These are phyloP conservation scores for Beauveria australis DNA, from an alignment of 2,329 filamentous ascomycete species.

Conservation along the genomic window DNA sequence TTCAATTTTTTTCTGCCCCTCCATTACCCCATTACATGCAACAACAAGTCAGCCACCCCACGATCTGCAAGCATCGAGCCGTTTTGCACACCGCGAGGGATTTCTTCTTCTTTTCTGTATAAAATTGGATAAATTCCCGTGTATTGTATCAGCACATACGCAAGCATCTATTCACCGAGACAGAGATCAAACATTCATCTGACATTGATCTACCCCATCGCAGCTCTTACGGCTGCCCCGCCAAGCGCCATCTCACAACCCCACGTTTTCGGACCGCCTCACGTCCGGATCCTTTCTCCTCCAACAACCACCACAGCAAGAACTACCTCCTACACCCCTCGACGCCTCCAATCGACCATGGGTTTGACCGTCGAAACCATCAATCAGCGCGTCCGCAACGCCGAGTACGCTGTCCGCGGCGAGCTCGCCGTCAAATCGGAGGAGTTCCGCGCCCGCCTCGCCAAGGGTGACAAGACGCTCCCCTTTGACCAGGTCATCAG, in stretches of 20 bases:
- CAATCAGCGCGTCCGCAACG: conserved; percentile 78
- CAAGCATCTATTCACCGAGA: neutral
- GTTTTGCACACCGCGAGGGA: neutral
- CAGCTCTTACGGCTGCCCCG: conserved; percentile 5
- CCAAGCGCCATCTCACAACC: conserved; percentile 8
- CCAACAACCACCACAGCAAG: neutral
- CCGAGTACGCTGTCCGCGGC: conserved; percentile 93
- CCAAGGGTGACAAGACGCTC: conserved; percentile 49
- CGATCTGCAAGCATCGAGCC: neutral
- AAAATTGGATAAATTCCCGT: neutral
- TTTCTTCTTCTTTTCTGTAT: neutral
- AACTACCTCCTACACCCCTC: neutral
- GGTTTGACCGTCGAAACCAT: conserved; percentile 75
- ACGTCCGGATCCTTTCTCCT: neutral
- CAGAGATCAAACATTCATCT: neutral
- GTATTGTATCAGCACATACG: neutral
- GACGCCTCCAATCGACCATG: conserved; percentile 23
- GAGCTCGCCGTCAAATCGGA: conserved; percentile 92
- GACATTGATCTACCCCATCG: neutral
- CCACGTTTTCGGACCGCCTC: conserved; percentile 4
- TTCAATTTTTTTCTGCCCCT: conserved; percentile 1
- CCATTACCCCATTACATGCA: conserved; percentile 1
- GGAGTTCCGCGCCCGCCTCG: conserved; percentile 70
- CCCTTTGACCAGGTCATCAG: conserved; percentile 90
- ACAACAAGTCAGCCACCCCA: neutral